phyloP scores from a whole-genome alignment of 805 yeast genomes.

The Schwanniomyces pseudopolymorphus region DNA sequence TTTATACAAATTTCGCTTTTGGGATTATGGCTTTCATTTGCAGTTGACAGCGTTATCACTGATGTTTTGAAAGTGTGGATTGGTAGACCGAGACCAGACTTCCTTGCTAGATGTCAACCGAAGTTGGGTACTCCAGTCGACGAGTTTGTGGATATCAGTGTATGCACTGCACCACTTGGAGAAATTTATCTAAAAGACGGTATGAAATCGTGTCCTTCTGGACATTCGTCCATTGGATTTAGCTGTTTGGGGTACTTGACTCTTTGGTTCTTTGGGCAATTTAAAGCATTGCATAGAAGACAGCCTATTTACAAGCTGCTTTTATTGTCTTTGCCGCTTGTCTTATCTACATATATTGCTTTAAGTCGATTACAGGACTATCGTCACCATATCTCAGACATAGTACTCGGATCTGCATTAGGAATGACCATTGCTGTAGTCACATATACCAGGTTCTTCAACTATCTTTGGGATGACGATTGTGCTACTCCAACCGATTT shows the following conservation, averaged over 20 bases:
- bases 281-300: conserved; percentile 9
- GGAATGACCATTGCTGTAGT: conserved; percentile 18
- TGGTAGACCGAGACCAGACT: conserved; percentile 45
- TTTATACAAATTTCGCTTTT: conserved; percentile 27
- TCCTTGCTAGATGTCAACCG: conserved; percentile 39
- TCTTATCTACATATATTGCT: conserved; percentile 31
- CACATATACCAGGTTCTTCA: neutral
- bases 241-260: conserved; percentile 31
- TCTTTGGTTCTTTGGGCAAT: conserved; percentile 33
- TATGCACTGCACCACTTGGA: conserved; percentile 36
- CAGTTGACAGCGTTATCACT: conserved; percentile 30
- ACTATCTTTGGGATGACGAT: neutral
- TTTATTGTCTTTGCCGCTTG: conserved; percentile 14
- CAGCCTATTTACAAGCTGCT: conserved; percentile 12
- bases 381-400: conserved; percentile 36
- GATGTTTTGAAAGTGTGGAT: conserved; percentile 40
- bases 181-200: conserved; percentile 30
- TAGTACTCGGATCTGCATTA: conserved; percentile 25
- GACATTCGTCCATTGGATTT: conserved; percentile 37
- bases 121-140: conserved; percentile 21
- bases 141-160: conserved; percentile 25
- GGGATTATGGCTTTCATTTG: conserved; percentile 29
- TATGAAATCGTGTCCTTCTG: conserved; percentile 41
- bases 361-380: conserved; percentile 35
- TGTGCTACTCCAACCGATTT: neutral